phyloP scores from a whole-genome alignment of 495 filamentous ascomycete species.

The Glonium stellatum region DNA sequence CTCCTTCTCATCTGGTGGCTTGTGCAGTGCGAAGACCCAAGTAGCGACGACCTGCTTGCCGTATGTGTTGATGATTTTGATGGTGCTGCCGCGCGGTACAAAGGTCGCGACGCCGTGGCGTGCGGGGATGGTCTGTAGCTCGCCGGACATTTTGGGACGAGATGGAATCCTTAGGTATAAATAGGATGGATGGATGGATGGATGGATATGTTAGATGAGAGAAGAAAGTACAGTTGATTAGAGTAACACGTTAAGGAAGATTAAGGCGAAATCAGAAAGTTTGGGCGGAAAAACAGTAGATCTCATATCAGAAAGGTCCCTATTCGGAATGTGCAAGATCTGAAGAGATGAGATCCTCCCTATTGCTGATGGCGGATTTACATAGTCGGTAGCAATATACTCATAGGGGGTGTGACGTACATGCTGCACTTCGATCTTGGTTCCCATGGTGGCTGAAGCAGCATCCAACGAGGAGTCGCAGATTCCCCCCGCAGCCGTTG shows the following conservation, averaged over 20 bases:
- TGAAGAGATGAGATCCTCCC: no score
- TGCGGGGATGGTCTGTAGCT: constrained; percentile 40
- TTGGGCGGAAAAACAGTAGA: no score
- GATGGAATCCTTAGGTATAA: not conserved
- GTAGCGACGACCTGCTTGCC: constrained; percentile 49
- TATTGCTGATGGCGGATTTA: not conserved
- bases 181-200: constrained; percentile 9
- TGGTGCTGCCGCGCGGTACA: constrained; percentile 38
- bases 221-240: no score
- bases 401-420: constrained; percentile 7
- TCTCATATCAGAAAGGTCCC: no score
- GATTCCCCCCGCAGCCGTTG: no score
- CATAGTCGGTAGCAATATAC: no score
- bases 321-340: no score
- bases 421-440: not conserved
- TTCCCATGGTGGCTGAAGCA: not conserved
- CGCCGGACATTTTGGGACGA: constrained; percentile 26
- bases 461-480: not conserved
- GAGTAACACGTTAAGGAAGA: no score
- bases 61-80: constrained; percentile 49
- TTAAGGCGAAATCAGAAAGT: no score
- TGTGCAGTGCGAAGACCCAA: constrained; percentile 42
- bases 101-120: constrained; percentile 42
- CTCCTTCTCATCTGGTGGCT: constrained; percentile 27
- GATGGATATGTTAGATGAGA: no score